These are phyloP conservation scores for Cercospora janseana DNA, from an alignment of 2,329 filamentous ascomycete genomes.

Conservation along the genomic window DNA sequence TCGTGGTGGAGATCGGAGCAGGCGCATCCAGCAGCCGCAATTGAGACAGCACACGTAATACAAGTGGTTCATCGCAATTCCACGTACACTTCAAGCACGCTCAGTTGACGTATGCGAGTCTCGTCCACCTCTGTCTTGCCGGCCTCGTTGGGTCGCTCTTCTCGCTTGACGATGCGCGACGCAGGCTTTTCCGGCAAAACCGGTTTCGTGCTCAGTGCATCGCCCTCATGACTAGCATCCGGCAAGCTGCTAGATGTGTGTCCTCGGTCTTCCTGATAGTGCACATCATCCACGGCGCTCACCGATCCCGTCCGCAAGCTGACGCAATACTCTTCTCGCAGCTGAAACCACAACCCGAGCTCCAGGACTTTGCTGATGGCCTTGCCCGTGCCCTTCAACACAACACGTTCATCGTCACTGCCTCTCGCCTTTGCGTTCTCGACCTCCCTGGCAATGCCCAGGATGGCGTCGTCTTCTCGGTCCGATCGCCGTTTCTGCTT, in stretches of 20 bases:
- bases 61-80: conserved; percentile 33
- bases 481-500: conserved; percentile 20
- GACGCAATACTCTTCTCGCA: conserved; percentile 56
- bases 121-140: conserved; percentile 33
- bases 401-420: conserved; percentile 48
- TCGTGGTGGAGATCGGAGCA: too few relatives aligned
- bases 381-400: conserved; percentile 63
- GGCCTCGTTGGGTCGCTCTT: conserved; percentile 27
- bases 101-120: conserved; percentile 41
- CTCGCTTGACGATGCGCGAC: conserved; percentile 14
- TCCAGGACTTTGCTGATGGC: conserved; percentile 64
- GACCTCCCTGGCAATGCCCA: conserved; percentile 41
- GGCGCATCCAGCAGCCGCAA: too few relatives aligned
- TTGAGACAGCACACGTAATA: too few relatives aligned
- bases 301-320: conserved; percentile 62
- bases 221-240: too few relatives aligned
- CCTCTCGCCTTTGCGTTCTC: conserved; percentile 33
- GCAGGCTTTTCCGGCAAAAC: too few relatives aligned
- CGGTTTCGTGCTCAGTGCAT: too few relatives aligned
- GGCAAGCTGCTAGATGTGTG: too few relatives aligned
- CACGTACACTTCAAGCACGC: conserved; percentile 38
- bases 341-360: conserved; percentile 64
- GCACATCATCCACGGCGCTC: conserved; percentile 66
- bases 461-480: conserved; percentile 30
- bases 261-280: conserved; percentile 39